Conservation (phyloP, 139 green algal species). For the Chlamydomonas eustigma region DNA sequence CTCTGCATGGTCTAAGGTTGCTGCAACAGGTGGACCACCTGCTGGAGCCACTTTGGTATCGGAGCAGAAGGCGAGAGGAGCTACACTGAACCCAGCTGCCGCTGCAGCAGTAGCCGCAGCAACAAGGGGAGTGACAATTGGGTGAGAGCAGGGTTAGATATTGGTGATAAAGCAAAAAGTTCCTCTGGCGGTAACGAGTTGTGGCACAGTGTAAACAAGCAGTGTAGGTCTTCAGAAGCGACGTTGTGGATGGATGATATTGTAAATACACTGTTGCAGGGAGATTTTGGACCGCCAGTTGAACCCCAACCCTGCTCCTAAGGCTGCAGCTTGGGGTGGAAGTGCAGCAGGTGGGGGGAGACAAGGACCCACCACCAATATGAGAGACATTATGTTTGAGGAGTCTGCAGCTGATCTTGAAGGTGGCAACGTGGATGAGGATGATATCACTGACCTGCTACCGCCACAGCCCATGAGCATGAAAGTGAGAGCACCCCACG, state of each 20-base stretch:
- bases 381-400: slow-evolving; percentile 14
- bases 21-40: neutral
- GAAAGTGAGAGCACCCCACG: no score
- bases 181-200: no score
- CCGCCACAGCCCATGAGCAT: neutral
- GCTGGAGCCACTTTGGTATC: neutral
- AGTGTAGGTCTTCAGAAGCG: no score
- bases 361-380: slow-evolving; percentile 7
- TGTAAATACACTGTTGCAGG: neutral
- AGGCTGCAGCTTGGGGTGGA: slow-evolving; percentile 26
- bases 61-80: neutral
- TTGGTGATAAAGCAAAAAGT: no score
- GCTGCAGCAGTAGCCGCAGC: no score
- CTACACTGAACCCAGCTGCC: neutral
- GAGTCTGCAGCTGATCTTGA: slow-evolving; percentile 50
- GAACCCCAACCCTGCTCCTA: neutral
- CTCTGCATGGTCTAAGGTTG: slow-evolving; percentile 42
- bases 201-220: no score
- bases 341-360: slow-evolving; percentile 5
- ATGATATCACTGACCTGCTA: slow-evolving; percentile 41
- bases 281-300: slow-evolving; percentile 31
- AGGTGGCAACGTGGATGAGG: slow-evolving; percentile 36
- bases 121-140: neutral
- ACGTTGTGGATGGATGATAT: neutral
- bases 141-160: no score